Percentiles rank a stretch among this genome's conserved stretches.
These are phyloP conservation scores for Hortiboletus campestris DNA, from an alignment of 768 basidiomycete genomes.

Conservation along the genomic window DNA sequence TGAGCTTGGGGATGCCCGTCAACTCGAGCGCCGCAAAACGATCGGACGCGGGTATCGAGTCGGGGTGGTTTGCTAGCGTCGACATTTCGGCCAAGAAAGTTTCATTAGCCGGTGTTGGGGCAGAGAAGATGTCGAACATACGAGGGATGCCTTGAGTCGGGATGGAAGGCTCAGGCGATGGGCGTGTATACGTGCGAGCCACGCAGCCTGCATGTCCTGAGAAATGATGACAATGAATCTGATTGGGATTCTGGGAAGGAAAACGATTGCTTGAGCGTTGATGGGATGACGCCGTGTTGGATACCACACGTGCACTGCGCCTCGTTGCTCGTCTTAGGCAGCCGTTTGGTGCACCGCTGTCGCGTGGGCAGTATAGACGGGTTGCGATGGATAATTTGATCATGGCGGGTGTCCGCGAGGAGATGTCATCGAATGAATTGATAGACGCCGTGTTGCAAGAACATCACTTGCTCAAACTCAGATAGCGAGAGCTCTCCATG, in stretches of 20 bases:
- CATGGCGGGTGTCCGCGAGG: no score
- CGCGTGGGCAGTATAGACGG: no score
- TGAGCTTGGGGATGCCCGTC: conserved; percentile 46
- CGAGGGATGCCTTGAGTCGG: conserved; percentile 31
- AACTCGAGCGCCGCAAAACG: conserved; percentile 66
- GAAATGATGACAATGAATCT: conserved; percentile 44
- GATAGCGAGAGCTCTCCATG: no score
- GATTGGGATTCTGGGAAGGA: conserved; percentile 33
- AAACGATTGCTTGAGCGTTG: conserved; percentile 49
- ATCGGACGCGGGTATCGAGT: conserved; percentile 32
- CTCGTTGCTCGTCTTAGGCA: no score
- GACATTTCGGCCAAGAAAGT: conserved; percentile 42
- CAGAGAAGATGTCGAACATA: conserved; percentile 42
- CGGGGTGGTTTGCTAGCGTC: conserved; percentile 52
- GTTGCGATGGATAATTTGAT: no score
- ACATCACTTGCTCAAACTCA: no score
- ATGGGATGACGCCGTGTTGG: conserved; percentile 50
- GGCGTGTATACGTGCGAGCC: conserved; percentile 57
- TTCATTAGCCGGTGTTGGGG: conserved; percentile 37
- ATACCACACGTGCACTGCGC: no score
- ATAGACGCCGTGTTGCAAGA: no score
- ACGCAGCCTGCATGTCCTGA: conserved; percentile 56
- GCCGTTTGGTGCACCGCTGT: no score
- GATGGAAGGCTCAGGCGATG: conserved; percentile 40
- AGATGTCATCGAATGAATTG: no score